These are phyloP conservation scores for Fusarium metavorans DNA, from an alignment of 2,329 filamentous ascomycete species.

Conservation along the genomic window DNA sequence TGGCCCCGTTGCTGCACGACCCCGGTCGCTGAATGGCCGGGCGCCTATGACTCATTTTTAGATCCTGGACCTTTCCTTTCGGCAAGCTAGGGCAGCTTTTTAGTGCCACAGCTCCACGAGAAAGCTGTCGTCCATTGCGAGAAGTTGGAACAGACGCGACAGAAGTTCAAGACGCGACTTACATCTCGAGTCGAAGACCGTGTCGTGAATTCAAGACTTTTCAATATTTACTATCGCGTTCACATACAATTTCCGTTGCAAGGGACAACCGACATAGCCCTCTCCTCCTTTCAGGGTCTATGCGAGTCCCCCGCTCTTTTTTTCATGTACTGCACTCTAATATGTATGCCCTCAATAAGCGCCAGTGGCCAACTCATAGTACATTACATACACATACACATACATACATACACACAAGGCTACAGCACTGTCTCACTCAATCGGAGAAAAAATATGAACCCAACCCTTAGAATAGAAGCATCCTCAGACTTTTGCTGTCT, in stretches of 20 bases:
- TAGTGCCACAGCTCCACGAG: not conserved
- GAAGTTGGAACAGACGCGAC: slow-evolving; percentile 19
- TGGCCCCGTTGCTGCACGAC: slow-evolving; percentile 46
- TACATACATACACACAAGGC: not conserved
- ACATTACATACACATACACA: not conserved
- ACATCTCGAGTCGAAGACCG: slow-evolving; percentile 2
- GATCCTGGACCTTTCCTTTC: slow-evolving; percentile 33
- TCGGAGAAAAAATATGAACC: not conserved
- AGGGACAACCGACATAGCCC: slow-evolving; percentile 27
- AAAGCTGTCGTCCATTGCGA: not conserved
- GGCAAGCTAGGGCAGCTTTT: slow-evolving; percentile 15
- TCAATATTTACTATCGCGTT: slow-evolving; percentile 32
- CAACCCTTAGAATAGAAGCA: slow-evolving; percentile 38
- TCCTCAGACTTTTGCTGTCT: not conserved
- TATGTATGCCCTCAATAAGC: slow-evolving; percentile 14
- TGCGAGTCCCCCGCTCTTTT: slow-evolving; percentile 9
- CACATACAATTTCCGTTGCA: slow-evolving; percentile 14
- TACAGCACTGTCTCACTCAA: slow-evolving; percentile 11
- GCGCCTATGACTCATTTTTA: slow-evolving; percentile 50
- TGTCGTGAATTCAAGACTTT: slow-evolving; percentile 7
- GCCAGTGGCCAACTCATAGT: slow-evolving; percentile 15
- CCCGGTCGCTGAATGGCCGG: slow-evolving; percentile 48
- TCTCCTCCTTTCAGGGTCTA: slow-evolving; percentile 36
- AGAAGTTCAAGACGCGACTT: slow-evolving; percentile 11
- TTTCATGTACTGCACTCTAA: slow-evolving; percentile 6